Evolutionary conservation across 148 eudicot species (phyloP).

Genomic region (Fallopia convolvulus): DNA sequence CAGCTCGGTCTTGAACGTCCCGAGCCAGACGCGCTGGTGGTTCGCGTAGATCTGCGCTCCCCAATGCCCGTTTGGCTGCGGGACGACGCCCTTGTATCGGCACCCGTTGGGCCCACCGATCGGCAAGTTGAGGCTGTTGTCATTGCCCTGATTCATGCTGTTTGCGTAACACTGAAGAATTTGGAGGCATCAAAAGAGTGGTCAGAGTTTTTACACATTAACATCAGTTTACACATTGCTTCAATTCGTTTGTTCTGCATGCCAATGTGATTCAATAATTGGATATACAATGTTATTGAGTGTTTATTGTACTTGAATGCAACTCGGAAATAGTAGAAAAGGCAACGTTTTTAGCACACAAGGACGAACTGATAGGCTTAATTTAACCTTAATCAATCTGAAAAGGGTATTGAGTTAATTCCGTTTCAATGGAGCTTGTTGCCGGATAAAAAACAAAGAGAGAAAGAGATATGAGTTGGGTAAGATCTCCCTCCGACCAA

Average conservation of each 20-base stretch:
- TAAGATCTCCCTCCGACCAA: background rate
- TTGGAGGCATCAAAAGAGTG: background rate
- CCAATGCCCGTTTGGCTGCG: slow-evolving; percentile 43
- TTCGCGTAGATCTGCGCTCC: slow-evolving; percentile 49
- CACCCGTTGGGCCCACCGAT: background rate
- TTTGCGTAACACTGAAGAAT: background rate
- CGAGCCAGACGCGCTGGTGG: slow-evolving; percentile 38
- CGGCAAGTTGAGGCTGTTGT: background rate
- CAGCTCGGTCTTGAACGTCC: slow-evolving; percentile 44
- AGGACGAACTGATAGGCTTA: background rate
- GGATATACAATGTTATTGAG: no score
- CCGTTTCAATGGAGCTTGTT: background rate
- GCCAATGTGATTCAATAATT: background rate
- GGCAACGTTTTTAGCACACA: background rate
- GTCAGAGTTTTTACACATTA: background rate
- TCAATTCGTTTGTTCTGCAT: background rate
- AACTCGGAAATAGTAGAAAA: background rate
- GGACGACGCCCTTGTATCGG: slow-evolving; percentile 8
- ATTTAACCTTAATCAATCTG: background rate
- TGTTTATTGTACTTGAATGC: background rate
- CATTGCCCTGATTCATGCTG: background rate
- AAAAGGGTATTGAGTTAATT: background rate
- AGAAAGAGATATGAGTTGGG: background rate
- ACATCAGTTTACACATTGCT: background rate
- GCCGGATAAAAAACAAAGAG: background rate